Percentiles rank a stretch among this genome's conserved stretches.
These are phyloP conservation scores for Ophiocordyceps sinensis DNA, from an alignment of 2,329 filamentous ascomycete genomes.

Conservation along the genomic window DNA sequence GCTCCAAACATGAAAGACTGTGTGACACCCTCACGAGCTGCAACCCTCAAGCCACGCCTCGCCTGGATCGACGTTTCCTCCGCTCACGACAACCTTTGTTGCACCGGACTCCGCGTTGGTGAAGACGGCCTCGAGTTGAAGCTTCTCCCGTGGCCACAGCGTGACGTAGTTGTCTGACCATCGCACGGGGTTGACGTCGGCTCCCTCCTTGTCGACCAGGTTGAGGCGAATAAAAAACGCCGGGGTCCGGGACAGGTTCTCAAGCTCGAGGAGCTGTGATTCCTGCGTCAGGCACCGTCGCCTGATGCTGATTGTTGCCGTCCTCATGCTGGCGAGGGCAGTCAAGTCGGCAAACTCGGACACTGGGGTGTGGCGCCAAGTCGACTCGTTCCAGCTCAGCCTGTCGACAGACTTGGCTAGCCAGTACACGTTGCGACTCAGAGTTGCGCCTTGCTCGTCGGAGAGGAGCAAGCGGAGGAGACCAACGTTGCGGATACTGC, in stretches of 20 bases:
- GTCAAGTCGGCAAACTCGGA: constrained; percentile 33
- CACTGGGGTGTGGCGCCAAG: constrained; percentile 46
- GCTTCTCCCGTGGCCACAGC: constrained; percentile 39
- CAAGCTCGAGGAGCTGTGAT: constrained; percentile 22
- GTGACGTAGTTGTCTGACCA: constrained; percentile 53
- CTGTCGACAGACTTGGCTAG: constrained; percentile 29
- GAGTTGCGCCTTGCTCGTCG: constrained; percentile 12
- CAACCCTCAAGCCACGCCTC: not conserved
- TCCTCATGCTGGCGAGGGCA: constrained; percentile 23
- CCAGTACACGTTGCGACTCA: constrained; percentile 50
- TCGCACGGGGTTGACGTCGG: constrained; percentile 33
- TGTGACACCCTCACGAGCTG: no score
- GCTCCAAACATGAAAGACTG: no score
- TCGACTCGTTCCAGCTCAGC: constrained; percentile 40
- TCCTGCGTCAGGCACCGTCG: not conserved
- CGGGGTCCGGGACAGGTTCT: constrained; percentile 36
- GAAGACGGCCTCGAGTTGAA: constrained; percentile 13
- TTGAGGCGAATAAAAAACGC: constrained; percentile 43
- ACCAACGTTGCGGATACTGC: constrained; percentile 23
- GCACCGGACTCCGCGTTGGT: not conserved
- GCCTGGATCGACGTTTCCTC: constrained; percentile 2
- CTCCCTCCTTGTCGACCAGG: constrained; percentile 26
- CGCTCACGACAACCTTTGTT: constrained; percentile 3
- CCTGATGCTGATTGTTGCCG: constrained; percentile 10
- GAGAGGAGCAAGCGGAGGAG: constrained; percentile 36